Evolutionary conservation across 2,329 filamentous ascomycete genomes (phyloP), one percentile per base, ranked within the genome.

Genomic region (Phialemoniopsis sp.): DNA sequence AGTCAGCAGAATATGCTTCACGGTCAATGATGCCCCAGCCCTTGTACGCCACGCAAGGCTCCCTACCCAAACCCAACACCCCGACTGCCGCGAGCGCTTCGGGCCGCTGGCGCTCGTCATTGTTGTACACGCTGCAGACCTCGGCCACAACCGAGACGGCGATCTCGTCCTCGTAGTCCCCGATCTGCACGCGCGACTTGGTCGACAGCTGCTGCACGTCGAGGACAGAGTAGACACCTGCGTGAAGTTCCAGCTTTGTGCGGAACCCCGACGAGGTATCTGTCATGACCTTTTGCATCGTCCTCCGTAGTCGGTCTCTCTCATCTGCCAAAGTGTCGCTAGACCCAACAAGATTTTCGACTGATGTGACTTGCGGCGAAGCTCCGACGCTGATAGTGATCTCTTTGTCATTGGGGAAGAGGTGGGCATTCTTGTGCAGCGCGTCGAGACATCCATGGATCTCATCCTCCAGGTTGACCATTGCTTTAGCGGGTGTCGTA

Each of bases 151-250:
- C 67, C 0, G 72, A 71, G 1, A 82, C 59, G 0, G 70, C 78
- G 15, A 85, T 69, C 38, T 77, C 72, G 0, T 54, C 65, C 58
- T 40, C 59, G 55, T 31, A 61, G 17, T 34, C 29, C 19, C 52
- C 46, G 1, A 52, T 37, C 1, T 16, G 50, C 40, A 1, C 55
- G 40, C 28, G 64, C 48, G 29, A 73, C 10, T 73, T 63, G 0
- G 81, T 82, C 0, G 78, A 73, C 0, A 83, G 55, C 50, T 85
- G 81, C 49, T 85, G 81, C 51, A 83, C 68, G 47, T 85, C 81
- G 5, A 84, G 64, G 5, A 81, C 55, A 0, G 80, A 73, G 48
- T 85, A 85, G 2, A 82, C 79, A 1, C 81, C 81, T 0, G 81
- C 80, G 46, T 85, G 81, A 2, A 85, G 56, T 46, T 84, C 80